Conservation (phyloP, 2,329 filamentous ascomycete species). For the Daldinia sp. region DNA sequence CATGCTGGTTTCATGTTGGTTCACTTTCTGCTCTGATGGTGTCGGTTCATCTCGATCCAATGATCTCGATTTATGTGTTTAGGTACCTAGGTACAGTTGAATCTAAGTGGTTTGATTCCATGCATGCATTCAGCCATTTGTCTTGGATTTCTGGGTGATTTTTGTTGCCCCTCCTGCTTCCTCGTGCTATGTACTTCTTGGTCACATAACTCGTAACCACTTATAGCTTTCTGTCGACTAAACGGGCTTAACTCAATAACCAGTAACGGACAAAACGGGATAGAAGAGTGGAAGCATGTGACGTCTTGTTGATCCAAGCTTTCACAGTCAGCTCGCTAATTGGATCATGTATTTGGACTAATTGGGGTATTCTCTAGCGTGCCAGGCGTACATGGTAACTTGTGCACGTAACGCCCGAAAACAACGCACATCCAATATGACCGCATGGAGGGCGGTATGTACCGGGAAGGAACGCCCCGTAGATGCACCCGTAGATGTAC, state of each 20-base stretch:
- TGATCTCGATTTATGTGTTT: slow-evolving; percentile 8
- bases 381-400: slow-evolving; percentile 2
- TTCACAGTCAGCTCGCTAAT: background rate
- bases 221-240: no score
- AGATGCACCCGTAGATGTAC: background rate
- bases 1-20: slow-evolving; percentile 31
- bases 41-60: slow-evolving; percentile 7
- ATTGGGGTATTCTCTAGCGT: slow-evolving; percentile 6
- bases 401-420: slow-evolving; percentile 12
- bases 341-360: background rate
- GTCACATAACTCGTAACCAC: background rate
- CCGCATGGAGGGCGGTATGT: slow-evolving; percentile 13
- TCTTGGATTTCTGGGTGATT: slow-evolving; percentile 16
- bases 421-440: slow-evolving; percentile 26
- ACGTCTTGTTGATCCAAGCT: slow-evolving; percentile 14
- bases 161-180: slow-evolving; percentile 24
- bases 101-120: slow-evolving; percentile 11
- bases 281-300: slow-evolving; percentile 21
- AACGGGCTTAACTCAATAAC: background rate
- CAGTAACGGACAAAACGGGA: background rate
- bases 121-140: slow-evolving; percentile 29
- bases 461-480: background rate
- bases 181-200: background rate
- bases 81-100: background rate
- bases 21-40: slow-evolving; percentile 4